Evolutionary conservation across 257 asterid genomes (phyloP).

Genomic region (Plantago major): DNA sequence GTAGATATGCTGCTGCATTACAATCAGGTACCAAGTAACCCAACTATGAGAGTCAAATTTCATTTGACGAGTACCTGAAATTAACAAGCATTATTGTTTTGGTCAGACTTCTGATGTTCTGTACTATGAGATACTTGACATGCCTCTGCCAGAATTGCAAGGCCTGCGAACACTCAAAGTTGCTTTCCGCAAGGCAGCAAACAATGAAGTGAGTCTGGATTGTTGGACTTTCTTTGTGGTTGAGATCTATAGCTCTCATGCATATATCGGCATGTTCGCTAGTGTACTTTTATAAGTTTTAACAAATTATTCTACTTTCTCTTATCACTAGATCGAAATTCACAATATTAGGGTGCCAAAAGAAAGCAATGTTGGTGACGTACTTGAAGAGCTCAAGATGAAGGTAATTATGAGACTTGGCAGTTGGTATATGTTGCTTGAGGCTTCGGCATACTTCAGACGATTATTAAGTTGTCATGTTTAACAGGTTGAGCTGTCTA

Average conservation of each 20-base stretch:
- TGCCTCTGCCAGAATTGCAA: constrained; percentile 40
- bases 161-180: constrained; percentile 37
- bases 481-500: constrained; percentile 39
- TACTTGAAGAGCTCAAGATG: constrained; percentile 31
- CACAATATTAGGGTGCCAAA: constrained; percentile 31
- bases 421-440: background rate
- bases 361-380: constrained; percentile 37
- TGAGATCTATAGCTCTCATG: background rate
- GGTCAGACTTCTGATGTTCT: constrained; percentile 31
- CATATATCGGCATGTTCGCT: no score
- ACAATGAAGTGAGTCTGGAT: constrained; percentile 27
- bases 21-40: constrained; percentile 25
- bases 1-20: constrained; percentile 35
- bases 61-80: constrained; percentile 8
- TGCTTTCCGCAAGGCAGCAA: constrained; percentile 31
- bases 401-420: constrained; percentile 20
- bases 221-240: constrained; percentile 3
- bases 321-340: constrained; percentile 13
- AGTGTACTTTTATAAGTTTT: constrained; percentile 1
- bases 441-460: background rate
- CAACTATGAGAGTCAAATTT: constrained; percentile 2
- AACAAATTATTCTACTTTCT: constrained; percentile 4
- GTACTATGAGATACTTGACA: constrained; percentile 41
- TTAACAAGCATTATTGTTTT: constrained; percentile 7
- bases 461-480: background rate